phyloP scores from a whole-genome alignment of 2,329 filamentous ascomycete genomes.

The Hymenoscyphus fraxineus region DNA sequence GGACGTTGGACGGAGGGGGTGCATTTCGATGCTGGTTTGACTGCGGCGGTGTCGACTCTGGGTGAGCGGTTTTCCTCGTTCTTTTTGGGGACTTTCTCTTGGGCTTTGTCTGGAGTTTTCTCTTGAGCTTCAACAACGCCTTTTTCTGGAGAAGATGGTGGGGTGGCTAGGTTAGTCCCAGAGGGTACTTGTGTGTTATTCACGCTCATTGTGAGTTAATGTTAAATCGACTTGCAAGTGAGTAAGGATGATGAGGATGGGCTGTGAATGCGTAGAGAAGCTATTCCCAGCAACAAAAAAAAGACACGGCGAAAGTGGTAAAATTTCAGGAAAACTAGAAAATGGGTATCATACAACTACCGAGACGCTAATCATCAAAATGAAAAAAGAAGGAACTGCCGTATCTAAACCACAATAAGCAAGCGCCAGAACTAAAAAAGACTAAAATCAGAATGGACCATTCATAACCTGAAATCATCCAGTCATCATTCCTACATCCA shows the following conservation, averaged over 20 bases:
- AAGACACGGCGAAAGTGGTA: neutral
- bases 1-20: neutral
- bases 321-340: neutral
- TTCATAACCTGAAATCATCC: neutral
- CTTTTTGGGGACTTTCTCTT: too few relatives aligned
- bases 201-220: neutral
- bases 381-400: neutral
- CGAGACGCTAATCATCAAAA: neutral
- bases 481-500: neutral
- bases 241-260: neutral
- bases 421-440: neutral
- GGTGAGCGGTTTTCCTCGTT: neutral
- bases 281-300: neutral
- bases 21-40: neutral
- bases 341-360: neutral
- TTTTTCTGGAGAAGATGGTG: neutral
- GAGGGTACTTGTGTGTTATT: neutral
- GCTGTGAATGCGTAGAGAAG: neutral
- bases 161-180: neutral
- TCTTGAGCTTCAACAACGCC: neutral
- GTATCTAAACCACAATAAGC: neutral
- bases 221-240: neutral
- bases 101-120: neutral
- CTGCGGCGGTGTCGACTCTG: neutral
- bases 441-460: neutral